phyloP scores from a whole-genome alignment of 768 basidiomycete species.

The Boletus edulis region DNA sequence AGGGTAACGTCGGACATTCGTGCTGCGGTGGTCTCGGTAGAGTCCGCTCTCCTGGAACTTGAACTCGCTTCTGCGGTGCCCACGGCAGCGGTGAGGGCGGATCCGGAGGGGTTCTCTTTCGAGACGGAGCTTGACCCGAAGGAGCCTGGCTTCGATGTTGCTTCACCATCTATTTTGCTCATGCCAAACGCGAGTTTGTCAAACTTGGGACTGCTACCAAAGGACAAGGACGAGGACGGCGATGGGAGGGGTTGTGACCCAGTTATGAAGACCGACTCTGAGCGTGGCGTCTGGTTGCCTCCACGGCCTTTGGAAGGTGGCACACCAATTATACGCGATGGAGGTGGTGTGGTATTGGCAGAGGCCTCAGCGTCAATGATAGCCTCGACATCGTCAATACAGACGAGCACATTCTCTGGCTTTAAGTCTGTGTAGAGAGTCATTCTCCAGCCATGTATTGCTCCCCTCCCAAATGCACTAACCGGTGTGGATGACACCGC shows the following conservation, averaged over 20 bases:
- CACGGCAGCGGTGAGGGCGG: constrained; percentile 6
- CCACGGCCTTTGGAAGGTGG: constrained; percentile 91
- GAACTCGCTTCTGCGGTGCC: constrained; percentile 12
- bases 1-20: constrained; percentile 49
- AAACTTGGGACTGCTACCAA: constrained; percentile 65
- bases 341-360: constrained; percentile 32
- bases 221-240: constrained; percentile 72
- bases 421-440: constrained; percentile 67
- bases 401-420: constrained; percentile 96
- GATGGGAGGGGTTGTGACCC: constrained; percentile 92
- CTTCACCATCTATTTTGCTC: constrained; percentile 74
- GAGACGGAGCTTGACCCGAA: constrained; percentile 23
- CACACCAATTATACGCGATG: constrained; percentile 82
- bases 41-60: constrained; percentile 29
- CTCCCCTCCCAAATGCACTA: constrained; percentile 9
- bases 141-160: constrained; percentile 35
- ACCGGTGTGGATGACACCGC: constrained; percentile 96
- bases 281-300: constrained; percentile 92
- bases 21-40: constrained; percentile 47
- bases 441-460: background rate
- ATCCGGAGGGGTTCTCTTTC: constrained; percentile 23
- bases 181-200: constrained; percentile 92
- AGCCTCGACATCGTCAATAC: constrained; percentile 93
- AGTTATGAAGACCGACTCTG: constrained; percentile 82
- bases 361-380: constrained; percentile 78